A percentile compares a stretch with the other conserved stretches of the same genome.
These are phyloP conservation scores for Asclepias syriaca DNA, from an alignment of 257 asterid genomes.

Conservation along the genomic window DNA sequence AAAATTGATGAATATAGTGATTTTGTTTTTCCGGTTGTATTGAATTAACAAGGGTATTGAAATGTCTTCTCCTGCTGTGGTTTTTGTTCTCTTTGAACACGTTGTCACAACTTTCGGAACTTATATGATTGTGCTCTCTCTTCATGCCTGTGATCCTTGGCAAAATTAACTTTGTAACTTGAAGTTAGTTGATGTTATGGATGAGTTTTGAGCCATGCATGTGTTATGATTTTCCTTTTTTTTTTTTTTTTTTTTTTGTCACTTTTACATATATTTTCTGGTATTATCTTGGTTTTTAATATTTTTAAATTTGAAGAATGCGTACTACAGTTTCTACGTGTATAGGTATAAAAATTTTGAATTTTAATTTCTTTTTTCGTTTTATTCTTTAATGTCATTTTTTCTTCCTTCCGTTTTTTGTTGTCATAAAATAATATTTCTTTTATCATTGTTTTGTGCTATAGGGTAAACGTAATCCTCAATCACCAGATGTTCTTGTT, in stretches of 20 bases:
- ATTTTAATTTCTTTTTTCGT: background rate
- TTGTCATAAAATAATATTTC: background rate
- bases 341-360: background rate
- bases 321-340: background rate
- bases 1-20: background rate
- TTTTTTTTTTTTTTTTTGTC: background rate
- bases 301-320: background rate
- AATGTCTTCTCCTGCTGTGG: background rate
- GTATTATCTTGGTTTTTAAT: background rate
- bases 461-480: slow-evolving; percentile 73
- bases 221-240: background rate
- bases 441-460: slow-evolving; percentile 20
- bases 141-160: background rate
- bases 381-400: background rate
- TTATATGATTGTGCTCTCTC: background rate
- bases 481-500: slow-evolving; percentile 56
- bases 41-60: background rate
- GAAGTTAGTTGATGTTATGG: background rate
- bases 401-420: background rate
- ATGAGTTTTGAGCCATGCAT: background rate
- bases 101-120: background rate
- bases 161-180: background rate
- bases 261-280: background rate
- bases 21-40: background rate
- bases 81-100: background rate